Evolutionary conservation across 2,329 filamentous ascomycete species (phyloP).

Genomic region (Verticillium zaregamsianum): DNA sequence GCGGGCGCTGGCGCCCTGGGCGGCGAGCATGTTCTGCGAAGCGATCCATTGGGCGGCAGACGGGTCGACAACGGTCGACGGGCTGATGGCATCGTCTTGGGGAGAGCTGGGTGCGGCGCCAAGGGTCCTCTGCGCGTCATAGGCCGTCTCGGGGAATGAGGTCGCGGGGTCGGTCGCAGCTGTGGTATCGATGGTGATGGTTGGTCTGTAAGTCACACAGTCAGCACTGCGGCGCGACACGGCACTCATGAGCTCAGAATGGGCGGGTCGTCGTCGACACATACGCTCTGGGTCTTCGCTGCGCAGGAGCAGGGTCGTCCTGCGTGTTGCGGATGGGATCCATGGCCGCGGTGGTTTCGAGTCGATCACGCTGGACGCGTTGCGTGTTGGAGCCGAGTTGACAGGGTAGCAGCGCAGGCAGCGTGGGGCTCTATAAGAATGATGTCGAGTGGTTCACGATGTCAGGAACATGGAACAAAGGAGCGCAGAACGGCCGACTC

Average conservation of each 20-base stretch:
- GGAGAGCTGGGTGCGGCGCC: constrained; percentile 29
- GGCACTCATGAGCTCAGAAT: background rate
- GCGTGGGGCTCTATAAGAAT: background rate
- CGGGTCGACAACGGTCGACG: constrained; percentile 30
- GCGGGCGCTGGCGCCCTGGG: constrained; percentile 16
- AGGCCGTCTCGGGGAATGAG: constrained; percentile 22
- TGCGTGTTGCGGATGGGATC: constrained; percentile 7
- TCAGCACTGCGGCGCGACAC: background rate
- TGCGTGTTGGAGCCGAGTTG: background rate
- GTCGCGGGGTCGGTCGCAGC: constrained; percentile 25
- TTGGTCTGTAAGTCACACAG: constrained; percentile 35
- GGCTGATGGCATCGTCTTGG: constrained; percentile 36
- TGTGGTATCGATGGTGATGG: constrained; percentile 52
- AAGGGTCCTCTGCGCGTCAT: constrained; percentile 16
- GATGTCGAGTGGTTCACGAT: background rate
- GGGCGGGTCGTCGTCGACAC: constrained; percentile 17
- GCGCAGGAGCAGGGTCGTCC: constrained; percentile 8
- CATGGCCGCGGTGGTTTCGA: constrained; percentile 1
- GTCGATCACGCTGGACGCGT: background rate
- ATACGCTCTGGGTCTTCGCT: constrained; percentile 31
- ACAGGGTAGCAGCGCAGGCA: background rate
- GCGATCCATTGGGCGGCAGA: constrained; percentile 18
- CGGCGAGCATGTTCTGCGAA: constrained; percentile 19
- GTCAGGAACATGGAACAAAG: background rate
- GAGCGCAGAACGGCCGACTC: background rate